Base-by-base conservation (phyloP, 768 basidiomycete species). In the Atractiella rhizophila region DNA sequence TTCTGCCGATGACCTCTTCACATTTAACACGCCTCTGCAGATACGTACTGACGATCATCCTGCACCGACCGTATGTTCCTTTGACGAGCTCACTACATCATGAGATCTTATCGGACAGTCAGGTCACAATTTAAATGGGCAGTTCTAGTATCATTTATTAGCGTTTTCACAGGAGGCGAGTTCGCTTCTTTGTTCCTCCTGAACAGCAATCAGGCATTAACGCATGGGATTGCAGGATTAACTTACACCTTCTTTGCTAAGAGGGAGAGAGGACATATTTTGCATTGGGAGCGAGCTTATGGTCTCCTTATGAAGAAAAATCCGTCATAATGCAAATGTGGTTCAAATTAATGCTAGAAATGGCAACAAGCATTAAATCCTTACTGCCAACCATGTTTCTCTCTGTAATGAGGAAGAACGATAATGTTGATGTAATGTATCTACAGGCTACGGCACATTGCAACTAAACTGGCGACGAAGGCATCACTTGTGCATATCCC, bases 11-110 rank as follows among this genome's bases (percentile, higher is more conserved):
- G 9, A 7, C 5, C 20, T n/a, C 24, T 18, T 44, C 47, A n/a
- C 48, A 51, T 32, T 46, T 56, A 42, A 37, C 54, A 2, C 20
- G 28, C 4, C 21, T 35, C 8, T 32, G 35, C 35, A 61, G 55
- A 52, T 63, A 61, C 45, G 53, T 57, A 25, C 48, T 62, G 11
- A 59, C 59, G 1, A 60, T 62, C 36, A 47, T 58, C 21, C 48
- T 63, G 16, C 55, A 52, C n/a, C 52, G 47, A 5, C 62, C 62
- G 0, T 49, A 52, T 4, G 28, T 43, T 31, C 47, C 48, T 43
- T 32, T 33, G 24, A 46, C 39, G 41, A 16, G 21, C 41, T 28
- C 18, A 25, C 11, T 20, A 4, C 13, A 6, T 16, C 7, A 7
- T n/a, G 21, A 13, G 16, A 1, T 15, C 31, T 1, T 11, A 0